Base-by-base conservation (phyloP, 371 early-diverging fungal genomes). In the Mucor piriformis region DNA sequence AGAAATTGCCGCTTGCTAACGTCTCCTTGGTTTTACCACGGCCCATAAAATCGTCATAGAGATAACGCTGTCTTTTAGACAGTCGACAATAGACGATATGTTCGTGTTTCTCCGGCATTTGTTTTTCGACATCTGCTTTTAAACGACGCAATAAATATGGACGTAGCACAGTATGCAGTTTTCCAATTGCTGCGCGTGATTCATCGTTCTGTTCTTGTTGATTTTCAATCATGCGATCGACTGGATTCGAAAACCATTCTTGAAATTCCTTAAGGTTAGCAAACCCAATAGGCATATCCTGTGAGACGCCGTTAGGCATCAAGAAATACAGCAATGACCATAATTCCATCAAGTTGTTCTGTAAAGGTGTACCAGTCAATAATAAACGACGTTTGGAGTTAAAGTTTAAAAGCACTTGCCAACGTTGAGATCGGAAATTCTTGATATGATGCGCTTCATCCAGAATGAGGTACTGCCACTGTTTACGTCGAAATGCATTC, bases 401-500 rank as follows among this genome's bases (percentile, higher is more conserved):
- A 60, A 97, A 92, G 35, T 84, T 86, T 46, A 96, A 75, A 24
- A 99, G 77, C 2, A 89, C 90, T 61, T 95, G 94, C 96, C 97
- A 97, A 15, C 95, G 82, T 73, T 95, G 94, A 18, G 92, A 92
- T 33, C 93, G 82, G 64, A 91, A 89, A 74, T 98, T 98, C 73
- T 98, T 98, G 74, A 98, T 93, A 63, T 95, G 85, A 72, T 97
- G 98, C 0, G 97, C 97, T 74, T 97, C 98, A 64, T 97, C 98
- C 18, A 98, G 77, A 42, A 97, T 88, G 54, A 93, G 73, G 57
- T 95, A 95, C 27, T 86, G 83, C 94, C 93, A 97, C 32, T 81
- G 83, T 55, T 90, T 87, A 57, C 93, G 90, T 24, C 87, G 82
- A 55, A 98, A 91, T 40, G 84, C 83, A 23, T 76, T 76, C 23